Evolutionary conservation across 2,329 filamentous ascomycete species (phyloP).

Genomic region (Dryadomyces quercus-mongolicae): DNA sequence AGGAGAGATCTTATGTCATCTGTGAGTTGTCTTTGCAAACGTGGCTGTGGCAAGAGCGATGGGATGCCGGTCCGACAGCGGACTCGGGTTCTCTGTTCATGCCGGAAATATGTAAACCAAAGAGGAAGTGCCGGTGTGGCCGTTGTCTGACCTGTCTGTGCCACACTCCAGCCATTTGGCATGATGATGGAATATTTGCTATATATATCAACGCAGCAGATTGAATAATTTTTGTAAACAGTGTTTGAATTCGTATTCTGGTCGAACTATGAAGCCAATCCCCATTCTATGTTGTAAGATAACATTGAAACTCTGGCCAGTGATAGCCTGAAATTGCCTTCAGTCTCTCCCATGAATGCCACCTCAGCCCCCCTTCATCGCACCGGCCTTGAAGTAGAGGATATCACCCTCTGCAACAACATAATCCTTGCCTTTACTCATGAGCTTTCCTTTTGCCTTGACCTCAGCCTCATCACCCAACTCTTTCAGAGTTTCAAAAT

Average conservation of each 20-base stretch:
- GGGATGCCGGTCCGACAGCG: background rate
- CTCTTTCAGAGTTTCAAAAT: constrained; percentile 71
- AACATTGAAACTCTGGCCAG: too few species aligned
- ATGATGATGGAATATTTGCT: too few species aligned
- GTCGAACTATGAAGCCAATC: too few species aligned
- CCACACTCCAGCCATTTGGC: background rate
- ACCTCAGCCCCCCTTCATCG: constrained; percentile 46
- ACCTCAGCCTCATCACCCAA: constrained; percentile 78
- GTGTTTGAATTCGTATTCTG: too few species aligned
- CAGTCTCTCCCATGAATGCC: too few species aligned
- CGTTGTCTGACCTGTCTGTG: background rate
- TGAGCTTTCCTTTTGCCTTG: constrained; percentile 83
- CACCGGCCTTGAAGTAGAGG: constrained; percentile 81
- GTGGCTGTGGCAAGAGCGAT: too few species aligned
- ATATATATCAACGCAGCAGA: too few species aligned
- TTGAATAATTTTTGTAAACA: too few species aligned
- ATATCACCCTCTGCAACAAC: constrained; percentile 73
- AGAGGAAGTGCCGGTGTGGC: background rate
- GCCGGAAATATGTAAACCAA: background rate
- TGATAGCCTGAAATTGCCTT: too few species aligned
- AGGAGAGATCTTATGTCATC: background rate
- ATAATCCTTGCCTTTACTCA: constrained; percentile 99
- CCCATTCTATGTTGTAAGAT: too few species aligned
- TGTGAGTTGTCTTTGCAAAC: too few species aligned
- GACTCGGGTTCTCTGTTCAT: background rate